Percentiles rank a stretch among this genome's conserved stretches.
phyloP scores from a whole-genome alignment of 1,284 basidiomycete genomes.

The Jaminaea rosea region DNA sequence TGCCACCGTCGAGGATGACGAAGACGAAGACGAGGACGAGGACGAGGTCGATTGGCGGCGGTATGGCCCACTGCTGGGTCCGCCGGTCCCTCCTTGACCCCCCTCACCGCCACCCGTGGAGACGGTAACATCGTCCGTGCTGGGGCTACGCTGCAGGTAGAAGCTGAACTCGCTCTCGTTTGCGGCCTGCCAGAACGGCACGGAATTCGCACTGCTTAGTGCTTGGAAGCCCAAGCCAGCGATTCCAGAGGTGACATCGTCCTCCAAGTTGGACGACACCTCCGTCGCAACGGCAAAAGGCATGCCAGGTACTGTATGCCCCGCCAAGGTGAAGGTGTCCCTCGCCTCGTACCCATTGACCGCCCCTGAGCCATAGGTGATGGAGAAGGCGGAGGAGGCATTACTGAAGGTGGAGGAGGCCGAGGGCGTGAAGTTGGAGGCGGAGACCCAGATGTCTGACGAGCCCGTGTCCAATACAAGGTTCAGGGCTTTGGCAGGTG shows the following conservation, averaged over 20 bases:
- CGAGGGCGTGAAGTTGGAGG: slow-evolving; percentile 22
- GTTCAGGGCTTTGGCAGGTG: slow-evolving; percentile 12
- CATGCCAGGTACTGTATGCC: slow-evolving; percentile 15
- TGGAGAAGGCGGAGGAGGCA: slow-evolving; percentile 13
- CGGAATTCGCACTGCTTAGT: slow-evolving; percentile 13
- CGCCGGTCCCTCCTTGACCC: not conserved
- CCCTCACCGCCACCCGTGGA: not conserved
- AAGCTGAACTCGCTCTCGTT: slow-evolving; percentile 23
- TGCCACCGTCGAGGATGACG: not conserved
- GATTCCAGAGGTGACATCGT: slow-evolving; percentile 19
- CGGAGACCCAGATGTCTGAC: slow-evolving; percentile 18
- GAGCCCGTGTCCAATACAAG: slow-evolving; percentile 35
- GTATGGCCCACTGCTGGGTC: not conserved
- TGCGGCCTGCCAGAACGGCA: slow-evolving; percentile 23
- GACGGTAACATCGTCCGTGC: not conserved
- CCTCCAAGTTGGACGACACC: slow-evolving; percentile 14
- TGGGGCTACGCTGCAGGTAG: slow-evolving; percentile 12
- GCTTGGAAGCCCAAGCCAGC: slow-evolving; percentile 30
- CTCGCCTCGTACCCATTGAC: slow-evolving; percentile 19
- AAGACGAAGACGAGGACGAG: too few relatives aligned
- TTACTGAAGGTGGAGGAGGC: slow-evolving; percentile 16
- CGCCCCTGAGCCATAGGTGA: slow-evolving; percentile 22
- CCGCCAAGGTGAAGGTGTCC: slow-evolving; percentile 18
- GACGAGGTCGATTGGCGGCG: not conserved
- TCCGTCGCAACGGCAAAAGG: slow-evolving; percentile 29